Percentiles rank a stretch among this genome's conserved stretches.
Evolutionary conservation across 768 basidiomycete genomes (phyloP).

Genomic region (Boletus barrowsii): DNA sequence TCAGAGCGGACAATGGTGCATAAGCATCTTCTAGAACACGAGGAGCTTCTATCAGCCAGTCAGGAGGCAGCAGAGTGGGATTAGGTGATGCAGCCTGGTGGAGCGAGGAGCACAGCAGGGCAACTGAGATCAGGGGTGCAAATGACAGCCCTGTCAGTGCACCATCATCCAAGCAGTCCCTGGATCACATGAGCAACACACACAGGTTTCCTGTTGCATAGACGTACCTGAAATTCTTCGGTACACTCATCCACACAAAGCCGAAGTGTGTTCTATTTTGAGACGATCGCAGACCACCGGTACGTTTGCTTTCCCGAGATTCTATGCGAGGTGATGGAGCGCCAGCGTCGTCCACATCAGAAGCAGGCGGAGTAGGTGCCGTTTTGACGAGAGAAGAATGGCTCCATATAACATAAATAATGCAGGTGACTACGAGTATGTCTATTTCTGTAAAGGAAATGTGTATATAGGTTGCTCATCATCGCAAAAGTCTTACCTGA

Average conservation of each 20-base stretch:
- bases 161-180: slow-evolving; percentile 83
- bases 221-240: slow-evolving; percentile 77
- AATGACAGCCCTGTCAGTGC: slow-evolving; percentile 80
- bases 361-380: slow-evolving; percentile 9
- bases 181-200: slow-evolving; percentile 31
- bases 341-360: slow-evolving; percentile 19
- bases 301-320: slow-evolving; percentile 44
- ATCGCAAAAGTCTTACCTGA: slow-evolving; percentile 40
- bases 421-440: slow-evolving; percentile 49
- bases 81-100: slow-evolving; percentile 31
- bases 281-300: slow-evolving; percentile 20
- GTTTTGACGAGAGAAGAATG: slow-evolving; percentile 46
- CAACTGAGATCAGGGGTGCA: slow-evolving; percentile 74
- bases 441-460: slow-evolving; percentile 48
- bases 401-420: slow-evolving; percentile 60
- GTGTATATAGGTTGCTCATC: slow-evolving; percentile 2
- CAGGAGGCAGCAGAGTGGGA: slow-evolving; percentile 43
- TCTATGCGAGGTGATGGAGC: slow-evolving; percentile 46
- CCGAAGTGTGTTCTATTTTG: slow-evolving; percentile 53
- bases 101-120: slow-evolving; percentile 57
- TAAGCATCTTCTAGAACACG: slow-evolving; percentile 45
- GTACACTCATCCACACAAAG: slow-evolving; percentile 88
- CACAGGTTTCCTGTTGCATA: neutral
- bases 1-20: slow-evolving; percentile 41
- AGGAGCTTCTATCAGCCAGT: slow-evolving; percentile 81